These are phyloP conservation scores for Cynanchum wilfordii DNA, from an alignment of 257 asterid species.

Conservation along the genomic window DNA sequence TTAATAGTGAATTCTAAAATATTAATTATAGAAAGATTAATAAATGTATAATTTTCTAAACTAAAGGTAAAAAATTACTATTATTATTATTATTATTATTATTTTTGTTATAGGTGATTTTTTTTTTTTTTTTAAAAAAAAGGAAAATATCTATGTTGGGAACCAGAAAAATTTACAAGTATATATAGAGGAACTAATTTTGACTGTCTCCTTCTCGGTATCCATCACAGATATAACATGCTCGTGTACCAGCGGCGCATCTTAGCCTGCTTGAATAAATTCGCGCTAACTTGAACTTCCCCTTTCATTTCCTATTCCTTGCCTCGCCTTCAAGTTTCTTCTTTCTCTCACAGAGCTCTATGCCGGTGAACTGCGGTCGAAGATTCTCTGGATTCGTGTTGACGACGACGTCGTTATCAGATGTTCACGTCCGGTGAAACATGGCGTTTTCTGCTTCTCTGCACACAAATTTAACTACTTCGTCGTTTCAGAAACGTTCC, in stretches of 20 bases:
- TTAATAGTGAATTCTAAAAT: no score
- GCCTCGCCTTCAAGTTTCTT: constrained; percentile 6
- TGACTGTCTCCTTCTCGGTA: no score
- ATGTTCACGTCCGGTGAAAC: constrained; percentile 29
- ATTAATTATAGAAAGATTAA: no score
- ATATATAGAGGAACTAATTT: no score
- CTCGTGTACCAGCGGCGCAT: background rate
- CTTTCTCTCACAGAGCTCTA: background rate
- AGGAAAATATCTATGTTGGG: no score
- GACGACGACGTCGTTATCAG: background rate
- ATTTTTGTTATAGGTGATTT: no score
- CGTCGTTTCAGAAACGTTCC: constrained; percentile 25
- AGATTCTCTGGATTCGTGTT: background rate
- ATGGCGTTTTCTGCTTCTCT: constrained; percentile 42
- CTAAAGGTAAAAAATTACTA: no score
- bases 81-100: no score
- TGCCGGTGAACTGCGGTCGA: background rate
- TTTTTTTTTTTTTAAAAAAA: no score
- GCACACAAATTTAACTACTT: constrained; percentile 9
- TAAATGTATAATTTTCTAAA: no score
- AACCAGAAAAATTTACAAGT: no score
- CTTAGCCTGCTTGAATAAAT: background rate
- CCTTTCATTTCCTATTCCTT: background rate
- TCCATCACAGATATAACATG: background rate
- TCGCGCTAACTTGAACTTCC: background rate